Evolutionary conservation across 805 yeast genomes (phyloP).

Genomic region (Tetrapisispora fleetii): DNA sequence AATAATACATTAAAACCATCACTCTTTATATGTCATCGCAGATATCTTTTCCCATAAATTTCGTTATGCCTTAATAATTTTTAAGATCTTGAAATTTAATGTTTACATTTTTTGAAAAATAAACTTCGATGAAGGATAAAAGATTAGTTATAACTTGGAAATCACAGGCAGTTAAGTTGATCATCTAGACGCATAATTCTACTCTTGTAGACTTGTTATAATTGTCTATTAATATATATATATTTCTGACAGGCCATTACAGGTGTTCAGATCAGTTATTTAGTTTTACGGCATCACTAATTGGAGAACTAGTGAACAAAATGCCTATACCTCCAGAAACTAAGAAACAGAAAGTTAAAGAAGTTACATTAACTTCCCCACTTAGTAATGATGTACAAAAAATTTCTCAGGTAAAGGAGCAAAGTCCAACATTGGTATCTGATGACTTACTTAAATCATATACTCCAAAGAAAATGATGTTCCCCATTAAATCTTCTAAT

Average conservation of each 20-base stretch:
- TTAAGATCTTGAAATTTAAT: not conserved
- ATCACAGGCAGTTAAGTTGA: too few species aligned
- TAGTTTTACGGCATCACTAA: not conserved
- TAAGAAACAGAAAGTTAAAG: not conserved
- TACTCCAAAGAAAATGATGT: constrained; percentile 24
- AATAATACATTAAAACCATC: too few species aligned
- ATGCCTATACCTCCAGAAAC: not conserved
- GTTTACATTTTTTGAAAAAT: not conserved
- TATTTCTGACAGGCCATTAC: too few species aligned
- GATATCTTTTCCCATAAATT: too few species aligned
- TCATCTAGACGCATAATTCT: too few species aligned
- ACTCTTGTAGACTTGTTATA: too few species aligned
- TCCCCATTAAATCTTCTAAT: constrained; percentile 13
- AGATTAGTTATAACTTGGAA: too few species aligned
- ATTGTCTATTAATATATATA: too few species aligned
- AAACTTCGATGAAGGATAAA: too few species aligned
- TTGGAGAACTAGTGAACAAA: not conserved
- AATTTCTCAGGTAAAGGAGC: not conserved
- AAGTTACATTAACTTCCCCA: not conserved
- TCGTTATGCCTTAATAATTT: too few species aligned
- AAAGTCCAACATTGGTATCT: not conserved
- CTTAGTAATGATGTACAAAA: not conserved
- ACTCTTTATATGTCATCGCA: too few species aligned
- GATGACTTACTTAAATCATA: constrained; percentile 2
- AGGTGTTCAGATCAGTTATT: too few species aligned